Percentiles rank a stretch among this genome's conserved stretches.
phyloP scores from a whole-genome alignment of 257 asterid species.

The Agastache rugosa region DNA sequence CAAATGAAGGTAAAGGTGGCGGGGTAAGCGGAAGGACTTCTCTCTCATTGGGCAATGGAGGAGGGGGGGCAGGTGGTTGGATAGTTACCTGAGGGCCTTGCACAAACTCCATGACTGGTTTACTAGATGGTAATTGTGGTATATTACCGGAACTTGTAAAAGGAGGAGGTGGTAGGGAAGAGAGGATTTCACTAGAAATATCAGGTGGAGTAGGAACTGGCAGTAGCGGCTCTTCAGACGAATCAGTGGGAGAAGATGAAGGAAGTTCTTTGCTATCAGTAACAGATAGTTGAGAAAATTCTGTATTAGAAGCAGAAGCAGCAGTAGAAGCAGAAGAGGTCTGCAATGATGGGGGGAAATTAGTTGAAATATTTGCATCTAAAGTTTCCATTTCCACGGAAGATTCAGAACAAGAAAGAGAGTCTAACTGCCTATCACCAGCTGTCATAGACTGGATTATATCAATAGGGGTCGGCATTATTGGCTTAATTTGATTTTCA shows the following conservation, averaged over 20 bases:
- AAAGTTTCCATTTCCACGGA: constrained; percentile 41
- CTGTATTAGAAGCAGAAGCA: constrained; percentile 36
- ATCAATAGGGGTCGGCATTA: constrained; percentile 41
- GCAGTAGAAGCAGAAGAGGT: constrained; percentile 37
- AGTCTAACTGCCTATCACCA: constrained; percentile 47
- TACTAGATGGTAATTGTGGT: constrained; percentile 41
- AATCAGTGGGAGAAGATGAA: constrained; percentile 37
- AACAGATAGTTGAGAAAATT: constrained; percentile 34
- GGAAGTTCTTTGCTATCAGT: constrained; percentile 22
- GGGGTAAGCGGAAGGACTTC: constrained; percentile 38
- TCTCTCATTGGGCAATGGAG: constrained; percentile 32
- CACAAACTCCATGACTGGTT: constrained; percentile 31
- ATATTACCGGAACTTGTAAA: constrained; percentile 35
- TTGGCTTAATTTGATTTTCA: constrained; percentile 52
- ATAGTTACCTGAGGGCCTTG: constrained; percentile 3
- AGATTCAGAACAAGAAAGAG: constrained; percentile 44
- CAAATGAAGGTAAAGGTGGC: constrained; percentile 44
- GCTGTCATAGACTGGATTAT: constrained; percentile 39
- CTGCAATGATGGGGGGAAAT: constrained; percentile 38
- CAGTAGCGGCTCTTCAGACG: constrained; percentile 35
- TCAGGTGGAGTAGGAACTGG: constrained; percentile 30
- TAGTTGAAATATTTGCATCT: constrained; percentile 38
- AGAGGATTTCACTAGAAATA: constrained; percentile 32
- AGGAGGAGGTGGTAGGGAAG: constrained; percentile 37
- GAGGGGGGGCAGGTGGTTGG: constrained; percentile 42